Percentiles rank a stretch among this genome's conserved stretches.
phyloP scores from a whole-genome alignment of 139 green algal species.

The Picochlorum sp. region DNA sequence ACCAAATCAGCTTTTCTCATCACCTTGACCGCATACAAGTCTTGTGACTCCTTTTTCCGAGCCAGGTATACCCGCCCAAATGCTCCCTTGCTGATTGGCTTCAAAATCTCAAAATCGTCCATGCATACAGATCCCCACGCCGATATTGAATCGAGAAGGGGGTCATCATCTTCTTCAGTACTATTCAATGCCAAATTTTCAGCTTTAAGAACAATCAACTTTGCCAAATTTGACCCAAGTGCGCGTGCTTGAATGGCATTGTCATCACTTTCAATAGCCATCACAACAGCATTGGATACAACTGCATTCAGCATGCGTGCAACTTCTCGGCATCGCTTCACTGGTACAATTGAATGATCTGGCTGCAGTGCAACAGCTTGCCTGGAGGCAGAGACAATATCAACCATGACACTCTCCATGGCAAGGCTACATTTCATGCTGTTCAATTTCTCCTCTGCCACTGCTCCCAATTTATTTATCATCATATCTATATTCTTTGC shows the following conservation, averaged over 20 bases:
- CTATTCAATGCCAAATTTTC: not conserved
- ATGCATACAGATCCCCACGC: constrained; percentile 37
- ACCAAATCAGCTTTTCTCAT: constrained; percentile 91
- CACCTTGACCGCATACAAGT: constrained; percentile 76
- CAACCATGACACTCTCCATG: constrained; percentile 12
- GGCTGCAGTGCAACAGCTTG: constrained; percentile 43
- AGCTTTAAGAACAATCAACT: constrained; percentile 1
- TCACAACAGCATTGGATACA: not conserved
- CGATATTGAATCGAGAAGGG: not conserved
- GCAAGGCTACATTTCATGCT: too few species aligned
- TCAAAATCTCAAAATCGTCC: constrained; percentile 92
- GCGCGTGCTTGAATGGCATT: not conserved
- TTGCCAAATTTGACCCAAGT: not conserved
- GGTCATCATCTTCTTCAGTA: not conserved
- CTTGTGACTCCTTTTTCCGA: constrained; percentile 67
- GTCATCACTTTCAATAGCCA: not conserved
- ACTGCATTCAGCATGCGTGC: not conserved
- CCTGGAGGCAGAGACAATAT: constrained; percentile 29
- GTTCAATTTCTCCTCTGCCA: constrained; percentile 18
- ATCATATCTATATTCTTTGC: constrained; percentile 19
- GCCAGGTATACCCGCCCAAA: constrained; percentile 92
- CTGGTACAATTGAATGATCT: constrained; percentile 32
- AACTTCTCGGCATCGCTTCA: constrained; percentile 27
- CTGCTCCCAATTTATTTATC: constrained; percentile 17
- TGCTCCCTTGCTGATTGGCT: constrained; percentile 86